phyloP scores from a whole-genome alignment of 768 basidiomycete genomes.

The Boletus subcaerulescens region DNA sequence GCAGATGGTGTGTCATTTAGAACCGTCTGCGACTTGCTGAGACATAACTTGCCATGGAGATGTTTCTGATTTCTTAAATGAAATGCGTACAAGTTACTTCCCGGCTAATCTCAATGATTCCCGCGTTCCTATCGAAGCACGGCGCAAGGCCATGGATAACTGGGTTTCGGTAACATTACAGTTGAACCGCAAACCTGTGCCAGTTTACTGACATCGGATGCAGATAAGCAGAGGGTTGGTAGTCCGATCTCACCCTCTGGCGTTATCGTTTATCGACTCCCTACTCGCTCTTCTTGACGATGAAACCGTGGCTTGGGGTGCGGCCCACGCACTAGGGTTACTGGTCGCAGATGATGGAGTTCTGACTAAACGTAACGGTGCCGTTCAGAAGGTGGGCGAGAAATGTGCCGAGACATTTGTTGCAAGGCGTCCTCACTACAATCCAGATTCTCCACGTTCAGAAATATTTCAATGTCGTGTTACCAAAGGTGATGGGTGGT shows the following conservation, averaged over 20 bases:
- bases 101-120: constrained; percentile 39
- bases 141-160: constrained; percentile 49
- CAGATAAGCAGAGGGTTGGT: constrained; percentile 81
- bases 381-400: constrained; percentile 66
- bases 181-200: not conserved
- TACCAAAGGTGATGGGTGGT: constrained; percentile 73
- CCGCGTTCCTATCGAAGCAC: constrained; percentile 31
- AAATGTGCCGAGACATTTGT: not conserved
- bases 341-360: constrained; percentile 59
- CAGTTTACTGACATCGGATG: not conserved
- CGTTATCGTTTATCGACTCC: constrained; percentile 53
- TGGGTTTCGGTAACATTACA: constrained; percentile 67
- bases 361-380: constrained; percentile 74
- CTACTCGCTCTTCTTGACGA: constrained; percentile 75
- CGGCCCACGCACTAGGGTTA: constrained; percentile 71
- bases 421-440: not conserved
- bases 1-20: constrained; percentile 49
- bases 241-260: constrained; percentile 64
- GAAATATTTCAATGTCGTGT: constrained; percentile 65
- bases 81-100: constrained; percentile 50
- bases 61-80: constrained; percentile 42
- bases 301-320: constrained; percentile 59
- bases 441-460: constrained; percentile 69
- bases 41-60: constrained; percentile 33
- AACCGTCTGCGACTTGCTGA: not conserved